Conservation (phyloP, 441 rosid genomes). For the Kokia cookei region DNA sequence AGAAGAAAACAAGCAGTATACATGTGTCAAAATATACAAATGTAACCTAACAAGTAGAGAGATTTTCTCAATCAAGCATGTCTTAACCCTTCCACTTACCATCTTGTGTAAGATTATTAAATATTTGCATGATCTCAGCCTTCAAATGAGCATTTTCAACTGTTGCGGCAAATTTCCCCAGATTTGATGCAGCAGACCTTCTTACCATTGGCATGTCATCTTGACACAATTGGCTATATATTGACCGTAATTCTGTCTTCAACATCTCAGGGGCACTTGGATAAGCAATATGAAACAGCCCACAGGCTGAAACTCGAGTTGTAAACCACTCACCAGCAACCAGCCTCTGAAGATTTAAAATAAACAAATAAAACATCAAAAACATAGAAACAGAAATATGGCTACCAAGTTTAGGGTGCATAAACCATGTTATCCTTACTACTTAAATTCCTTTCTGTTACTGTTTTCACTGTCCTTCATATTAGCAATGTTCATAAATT, state of each 20-base stretch:
- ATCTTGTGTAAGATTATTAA: slow-evolving; percentile 86
- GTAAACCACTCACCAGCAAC: slow-evolving; percentile 96
- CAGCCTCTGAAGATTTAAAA: slow-evolving; percentile 46
- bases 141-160: slow-evolving; percentile 78
- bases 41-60: background rate
- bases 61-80: background rate
- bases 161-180: slow-evolving; percentile 92
- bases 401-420: background rate
- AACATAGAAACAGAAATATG: background rate
- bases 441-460: background rate
- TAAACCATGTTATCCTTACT: background rate
- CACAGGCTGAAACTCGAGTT: slow-evolving; percentile 87
- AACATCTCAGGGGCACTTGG: slow-evolving; percentile 72
- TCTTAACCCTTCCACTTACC: slow-evolving; percentile 37
- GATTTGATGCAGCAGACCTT: slow-evolving; percentile 86
- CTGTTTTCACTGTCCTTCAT: background rate
- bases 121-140: slow-evolving; percentile 75
- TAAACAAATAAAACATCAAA: background rate
- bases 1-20: background rate
- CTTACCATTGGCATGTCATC: slow-evolving; percentile 99
- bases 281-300: slow-evolving; percentile 80
- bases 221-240: slow-evolving; percentile 77
- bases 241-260: slow-evolving; percentile 58
- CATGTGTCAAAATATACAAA: background rate
- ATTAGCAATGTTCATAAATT: background rate